A percentile compares a stretch with the other conserved stretches of the same genome.
Conservation (phyloP, 192 early-diverging fungal species). For the Rhizoclosmatium sp. region DNA sequence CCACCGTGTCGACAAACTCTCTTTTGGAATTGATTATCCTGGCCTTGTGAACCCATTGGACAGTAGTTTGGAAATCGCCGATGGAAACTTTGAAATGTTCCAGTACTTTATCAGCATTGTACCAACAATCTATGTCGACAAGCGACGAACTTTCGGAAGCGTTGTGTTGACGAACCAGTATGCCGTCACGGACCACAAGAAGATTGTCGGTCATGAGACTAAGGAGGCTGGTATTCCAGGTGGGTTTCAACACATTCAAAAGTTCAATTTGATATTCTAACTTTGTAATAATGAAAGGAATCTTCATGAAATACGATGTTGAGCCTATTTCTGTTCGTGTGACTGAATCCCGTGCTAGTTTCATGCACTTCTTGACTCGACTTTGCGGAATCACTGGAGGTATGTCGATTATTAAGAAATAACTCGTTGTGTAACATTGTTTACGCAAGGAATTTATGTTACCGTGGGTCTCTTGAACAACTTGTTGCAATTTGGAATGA, state of each 20-base stretch:
- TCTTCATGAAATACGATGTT: conserved; percentile 93
- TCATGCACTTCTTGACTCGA: conserved; percentile 78
- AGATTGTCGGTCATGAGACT: conserved; percentile 37
- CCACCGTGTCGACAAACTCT: conserved; percentile 90
- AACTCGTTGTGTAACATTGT: not conserved
- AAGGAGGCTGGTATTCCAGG: conserved; percentile 52
- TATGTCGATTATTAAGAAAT: not conserved
- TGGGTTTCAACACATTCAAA: conserved; percentile 27
- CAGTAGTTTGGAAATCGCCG: conserved; percentile 72
- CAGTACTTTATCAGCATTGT: conserved; percentile 91
- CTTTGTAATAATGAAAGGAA: conserved; percentile 45
- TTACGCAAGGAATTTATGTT: conserved; percentile 35
- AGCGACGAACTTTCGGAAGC: conserved; percentile 48
- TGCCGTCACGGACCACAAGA: conserved; percentile 83
- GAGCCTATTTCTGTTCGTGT: conserved; percentile 88
- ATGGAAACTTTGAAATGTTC: conserved; percentile 76
- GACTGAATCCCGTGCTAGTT: conserved; percentile 66
- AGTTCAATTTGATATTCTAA: conserved; percentile 9
- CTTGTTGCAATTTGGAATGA: conserved; percentile 27
- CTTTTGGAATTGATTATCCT: conserved; percentile 88
- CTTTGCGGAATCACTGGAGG: conserved; percentile 90
- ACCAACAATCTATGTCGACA: conserved; percentile 80
- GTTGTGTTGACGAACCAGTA: conserved; percentile 91
- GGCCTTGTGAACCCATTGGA: conserved; percentile 89
- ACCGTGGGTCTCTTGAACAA: conserved; percentile 42